These are phyloP conservation scores for Rhizophora apiculata DNA, from an alignment of 345 rosid species.

Conservation along the genomic window DNA sequence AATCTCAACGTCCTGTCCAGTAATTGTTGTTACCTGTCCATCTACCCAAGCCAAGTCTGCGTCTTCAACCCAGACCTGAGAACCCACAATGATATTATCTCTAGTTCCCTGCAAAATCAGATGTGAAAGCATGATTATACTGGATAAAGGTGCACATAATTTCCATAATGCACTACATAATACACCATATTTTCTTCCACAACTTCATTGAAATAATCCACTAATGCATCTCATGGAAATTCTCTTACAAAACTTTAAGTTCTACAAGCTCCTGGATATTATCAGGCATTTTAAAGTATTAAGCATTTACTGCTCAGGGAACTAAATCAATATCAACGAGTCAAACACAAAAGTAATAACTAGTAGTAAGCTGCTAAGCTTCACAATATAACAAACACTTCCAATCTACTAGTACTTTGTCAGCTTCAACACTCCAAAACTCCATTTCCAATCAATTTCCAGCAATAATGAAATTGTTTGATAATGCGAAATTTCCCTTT, in stretches of 20 bases:
- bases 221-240: too few species aligned
- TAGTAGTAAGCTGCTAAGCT: neutral
- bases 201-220: too few species aligned
- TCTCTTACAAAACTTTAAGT: too few species aligned
- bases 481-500: too few species aligned
- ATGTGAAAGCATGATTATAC: neutral
- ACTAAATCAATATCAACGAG: neutral
- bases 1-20: conserved; percentile 53
- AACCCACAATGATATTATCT: conserved; percentile 81
- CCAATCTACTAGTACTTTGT: neutral
- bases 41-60: conserved; percentile 67
- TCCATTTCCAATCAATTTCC: too few species aligned
- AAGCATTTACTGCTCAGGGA: neutral
- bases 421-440: neutral
- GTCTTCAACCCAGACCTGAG: conserved; percentile 93
- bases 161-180: neutral
- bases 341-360: neutral
- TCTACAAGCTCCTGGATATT: too few species aligned
- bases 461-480: too few species aligned
- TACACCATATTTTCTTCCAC: neutral
- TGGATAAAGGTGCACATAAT: neutral
- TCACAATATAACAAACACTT: neutral
- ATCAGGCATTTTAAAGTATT: too few species aligned
- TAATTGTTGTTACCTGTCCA: conserved; percentile 69
- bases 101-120: conserved; percentile 62